These are phyloP conservation scores for Mortierella sp. DNA, from an alignment of 371 early-diverging fungal species.

Conservation along the genomic window DNA sequence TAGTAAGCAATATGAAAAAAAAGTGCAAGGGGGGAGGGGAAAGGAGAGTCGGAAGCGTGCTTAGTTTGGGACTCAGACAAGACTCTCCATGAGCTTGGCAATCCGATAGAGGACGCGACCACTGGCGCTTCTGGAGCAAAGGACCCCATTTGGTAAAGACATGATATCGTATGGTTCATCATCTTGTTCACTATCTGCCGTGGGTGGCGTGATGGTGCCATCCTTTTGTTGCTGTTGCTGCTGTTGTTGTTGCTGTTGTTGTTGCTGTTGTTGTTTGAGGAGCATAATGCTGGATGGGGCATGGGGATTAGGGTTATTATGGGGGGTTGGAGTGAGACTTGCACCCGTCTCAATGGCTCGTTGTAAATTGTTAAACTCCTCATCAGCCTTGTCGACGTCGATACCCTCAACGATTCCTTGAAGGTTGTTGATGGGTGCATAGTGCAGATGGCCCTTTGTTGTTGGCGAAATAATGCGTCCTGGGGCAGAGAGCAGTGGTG, in stretches of 20 bases:
- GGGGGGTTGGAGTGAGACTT: neutral
- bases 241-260: constrained; percentile 6
- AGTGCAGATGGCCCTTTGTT: constrained; percentile 42
- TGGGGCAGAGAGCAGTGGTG: constrained; percentile 24
- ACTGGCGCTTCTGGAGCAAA: constrained; percentile 45
- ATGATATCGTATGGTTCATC: constrained; percentile 38
- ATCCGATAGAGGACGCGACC: constrained; percentile 51
- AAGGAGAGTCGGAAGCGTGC: neutral
- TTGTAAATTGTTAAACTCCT: constrained; percentile 32
- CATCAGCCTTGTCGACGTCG: constrained; percentile 47
- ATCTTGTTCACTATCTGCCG: neutral
- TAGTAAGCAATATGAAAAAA: constrained; percentile 9
- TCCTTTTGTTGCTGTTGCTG: neutral
- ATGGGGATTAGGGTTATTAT: neutral
- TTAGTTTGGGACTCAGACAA: constrained; percentile 6
- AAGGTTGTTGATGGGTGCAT: constrained; percentile 35
- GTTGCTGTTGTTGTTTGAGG: constrained; percentile 3
- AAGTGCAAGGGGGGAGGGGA: neutral
- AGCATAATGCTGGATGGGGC: constrained; percentile 8
- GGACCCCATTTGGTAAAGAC: constrained; percentile 39
- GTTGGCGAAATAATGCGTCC: constrained; percentile 39
- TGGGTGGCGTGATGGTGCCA: neutral
- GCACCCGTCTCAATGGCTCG: neutral
- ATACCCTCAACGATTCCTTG: constrained; percentile 37
- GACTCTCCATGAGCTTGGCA: constrained; percentile 46